Conservation (phyloP, 2,329 filamentous ascomycete genomes). For the Fusarium burgessii region DNA sequence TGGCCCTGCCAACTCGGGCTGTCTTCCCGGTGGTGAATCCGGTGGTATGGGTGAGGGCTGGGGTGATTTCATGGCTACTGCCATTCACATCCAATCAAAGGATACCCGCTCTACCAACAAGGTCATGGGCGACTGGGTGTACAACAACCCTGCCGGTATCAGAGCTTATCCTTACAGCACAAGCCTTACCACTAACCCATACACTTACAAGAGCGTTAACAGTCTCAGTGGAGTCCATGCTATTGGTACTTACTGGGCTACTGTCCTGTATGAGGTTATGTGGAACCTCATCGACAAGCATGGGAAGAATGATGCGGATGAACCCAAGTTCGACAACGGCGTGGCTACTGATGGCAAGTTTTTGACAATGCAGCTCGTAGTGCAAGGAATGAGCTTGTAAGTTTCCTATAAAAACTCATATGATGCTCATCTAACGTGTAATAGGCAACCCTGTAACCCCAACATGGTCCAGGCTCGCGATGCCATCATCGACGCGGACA, state of each 20-base stretch:
- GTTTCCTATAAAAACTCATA: not conserved
- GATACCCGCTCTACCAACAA: slow-evolving; percentile 62
- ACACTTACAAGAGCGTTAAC: slow-evolving; percentile 61
- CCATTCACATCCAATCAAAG: slow-evolving; percentile 59
- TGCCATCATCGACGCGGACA: slow-evolving; percentile 68
- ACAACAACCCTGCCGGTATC: slow-evolving; percentile 58
- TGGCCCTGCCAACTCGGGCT: slow-evolving; percentile 65
- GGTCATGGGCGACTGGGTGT: slow-evolving; percentile 63
- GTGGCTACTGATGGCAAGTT: slow-evolving; percentile 66
- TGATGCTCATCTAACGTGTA: not conserved
- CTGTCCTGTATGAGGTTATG: slow-evolving; percentile 66
- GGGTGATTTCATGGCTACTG: slow-evolving; percentile 67
- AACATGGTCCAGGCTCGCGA: slow-evolving; percentile 65
- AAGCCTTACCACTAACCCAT: slow-evolving; percentile 60
- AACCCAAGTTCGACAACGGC: slow-evolving; percentile 57
- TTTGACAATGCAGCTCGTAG: slow-evolving; percentile 64
- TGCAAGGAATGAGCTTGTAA: slow-evolving; percentile 62
- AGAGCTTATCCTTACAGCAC: slow-evolving; percentile 65
- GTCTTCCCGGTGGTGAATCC: slow-evolving; percentile 60
- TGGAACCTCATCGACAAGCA: slow-evolving; percentile 70
- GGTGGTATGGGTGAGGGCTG: slow-evolving; percentile 71
- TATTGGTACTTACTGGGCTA: slow-evolving; percentile 56
- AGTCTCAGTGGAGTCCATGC: slow-evolving; percentile 55
- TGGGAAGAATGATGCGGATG: slow-evolving; percentile 59
- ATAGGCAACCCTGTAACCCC: slow-evolving; percentile 66